phyloP scores from a whole-genome alignment of 768 basidiomycete genomes.

The Pleurotus cornucopiae region DNA sequence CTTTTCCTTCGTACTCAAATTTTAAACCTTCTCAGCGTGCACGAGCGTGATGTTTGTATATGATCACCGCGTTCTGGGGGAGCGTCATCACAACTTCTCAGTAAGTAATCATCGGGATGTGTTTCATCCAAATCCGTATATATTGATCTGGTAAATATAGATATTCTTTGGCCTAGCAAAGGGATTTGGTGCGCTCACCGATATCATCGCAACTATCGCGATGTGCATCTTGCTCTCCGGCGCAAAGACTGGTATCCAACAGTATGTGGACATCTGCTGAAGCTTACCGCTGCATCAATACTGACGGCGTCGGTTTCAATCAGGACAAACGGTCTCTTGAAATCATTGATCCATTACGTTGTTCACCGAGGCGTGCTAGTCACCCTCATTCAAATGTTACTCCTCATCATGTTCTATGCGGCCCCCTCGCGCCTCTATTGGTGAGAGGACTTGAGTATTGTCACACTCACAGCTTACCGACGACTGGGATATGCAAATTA shows the following conservation, averaged over 20 bases:
- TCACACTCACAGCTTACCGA: background rate
- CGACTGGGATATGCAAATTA: constrained; percentile 11
- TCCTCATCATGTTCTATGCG: constrained; percentile 38
- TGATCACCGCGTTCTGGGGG: constrained; percentile 2
- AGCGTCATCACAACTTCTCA: constrained; percentile 17
- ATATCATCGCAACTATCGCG: constrained; percentile 39
- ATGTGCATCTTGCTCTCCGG: constrained; percentile 37
- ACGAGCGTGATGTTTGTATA: constrained; percentile 9
- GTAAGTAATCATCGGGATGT: constrained; percentile 16
- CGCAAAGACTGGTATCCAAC: constrained; percentile 31
- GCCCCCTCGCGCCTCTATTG: constrained; percentile 31
- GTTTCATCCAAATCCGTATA: background rate
- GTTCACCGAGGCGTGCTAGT: constrained; percentile 41
- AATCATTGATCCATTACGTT: constrained; percentile 33
- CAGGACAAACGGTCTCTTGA: constrained; percentile 36
- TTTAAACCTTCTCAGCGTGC: constrained; percentile 8
- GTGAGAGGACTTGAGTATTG: constrained; percentile 15
- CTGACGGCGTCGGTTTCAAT: background rate
- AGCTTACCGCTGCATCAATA: background rate
- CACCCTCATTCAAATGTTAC: constrained; percentile 35
- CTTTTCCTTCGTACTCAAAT: background rate
- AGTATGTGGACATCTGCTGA: constrained; percentile 21
- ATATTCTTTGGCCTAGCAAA: constrained; percentile 41
- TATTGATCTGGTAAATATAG: constrained; percentile 16
- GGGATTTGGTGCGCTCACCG: constrained; percentile 38